phyloP scores from a whole-genome alignment of 2,329 filamentous ascomycete genomes.

The Diplodia intermedia region DNA sequence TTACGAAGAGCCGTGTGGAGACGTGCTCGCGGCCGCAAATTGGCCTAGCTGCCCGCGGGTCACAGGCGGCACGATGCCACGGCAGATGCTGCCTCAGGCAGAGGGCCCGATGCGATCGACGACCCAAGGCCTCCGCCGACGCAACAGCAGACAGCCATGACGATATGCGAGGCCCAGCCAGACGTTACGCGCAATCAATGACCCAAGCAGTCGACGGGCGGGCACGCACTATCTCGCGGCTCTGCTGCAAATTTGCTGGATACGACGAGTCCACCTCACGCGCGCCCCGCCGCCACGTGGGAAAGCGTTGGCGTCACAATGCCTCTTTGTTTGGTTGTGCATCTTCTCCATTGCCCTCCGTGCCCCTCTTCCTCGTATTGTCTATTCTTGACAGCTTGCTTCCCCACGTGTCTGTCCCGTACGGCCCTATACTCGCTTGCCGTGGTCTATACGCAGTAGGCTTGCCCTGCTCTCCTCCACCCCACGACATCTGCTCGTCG shows the following conservation, averaged over 20 bases:
- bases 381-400: not conserved
- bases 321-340: too few relatives aligned
- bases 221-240: not conserved
- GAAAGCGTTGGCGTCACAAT: not conserved
- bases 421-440: slow-evolving; percentile 23
- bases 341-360: not conserved
- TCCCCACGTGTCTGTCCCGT: not conserved
- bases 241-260: slow-evolving; percentile 27
- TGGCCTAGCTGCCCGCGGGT: not conserved
- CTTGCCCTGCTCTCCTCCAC: not conserved
- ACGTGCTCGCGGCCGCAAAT: too few relatives aligned
- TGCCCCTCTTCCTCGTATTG: not conserved
- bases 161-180: not conserved
- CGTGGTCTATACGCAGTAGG: not conserved
- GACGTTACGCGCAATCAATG: slow-evolving; percentile 14
- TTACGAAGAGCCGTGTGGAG: not conserved
- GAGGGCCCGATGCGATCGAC: not conserved
- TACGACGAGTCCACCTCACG: not conserved
- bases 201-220: not conserved
- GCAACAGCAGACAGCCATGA: not conserved
- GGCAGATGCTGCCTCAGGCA: not conserved
- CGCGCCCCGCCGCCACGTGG: not conserved
- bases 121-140: not conserved
- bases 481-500: slow-evolving; percentile 3
- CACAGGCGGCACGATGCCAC: not conserved